Base-by-base conservation (phyloP, 2,329 filamentous ascomycete species). In the Hortaea werneckii region DNA sequence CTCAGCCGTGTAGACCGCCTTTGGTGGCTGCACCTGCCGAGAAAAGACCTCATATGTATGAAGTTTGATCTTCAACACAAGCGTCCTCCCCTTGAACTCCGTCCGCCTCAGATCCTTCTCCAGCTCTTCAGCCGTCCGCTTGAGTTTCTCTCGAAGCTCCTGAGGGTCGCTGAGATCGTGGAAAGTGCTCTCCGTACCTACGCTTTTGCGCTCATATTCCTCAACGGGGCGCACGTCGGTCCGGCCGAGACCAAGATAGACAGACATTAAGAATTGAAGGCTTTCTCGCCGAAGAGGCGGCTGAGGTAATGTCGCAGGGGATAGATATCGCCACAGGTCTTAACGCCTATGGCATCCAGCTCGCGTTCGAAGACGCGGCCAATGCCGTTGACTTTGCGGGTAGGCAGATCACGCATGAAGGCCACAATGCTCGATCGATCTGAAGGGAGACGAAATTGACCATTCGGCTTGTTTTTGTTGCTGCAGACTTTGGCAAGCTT, bases 391-490 rank as follows among this genome's bases (percentile, higher is more conserved):
- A 96, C 85, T 61, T 95, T 95, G 30, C 92, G 78, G 0, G 87
- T 88, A 0, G 89, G 83, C 26, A 98, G 71, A 29, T 82, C 76
- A 8, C 76, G 75, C 84, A 96, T 95, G 60, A 95, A 96, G 0
- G 75, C 69, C 77, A 96, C 80, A 49, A 98, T 87, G 1, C 79
- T 75, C 27, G 70, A 67, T 7, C 89, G 76, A 37, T 94, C 82
- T 43, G 76, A 85, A 0, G 83, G 75, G 1, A 96, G 70, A 7
- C 78, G 68, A 56, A 84, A 96, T 60, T 96, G 92, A 0, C 92
- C 92, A 56, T 98, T 94, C 0, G 92, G 92, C 61, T 98, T 98
- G 66, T 96, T 95, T 64, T 84, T 79, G 61, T 98, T 95, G 12
- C 87, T 94, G 57, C 85, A 87, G 29, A 98, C 95, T 66, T 98